Evolutionary conservation across 2,329 filamentous ascomycete genomes (phyloP).

Genomic region (Aspergillus sp.): DNA sequence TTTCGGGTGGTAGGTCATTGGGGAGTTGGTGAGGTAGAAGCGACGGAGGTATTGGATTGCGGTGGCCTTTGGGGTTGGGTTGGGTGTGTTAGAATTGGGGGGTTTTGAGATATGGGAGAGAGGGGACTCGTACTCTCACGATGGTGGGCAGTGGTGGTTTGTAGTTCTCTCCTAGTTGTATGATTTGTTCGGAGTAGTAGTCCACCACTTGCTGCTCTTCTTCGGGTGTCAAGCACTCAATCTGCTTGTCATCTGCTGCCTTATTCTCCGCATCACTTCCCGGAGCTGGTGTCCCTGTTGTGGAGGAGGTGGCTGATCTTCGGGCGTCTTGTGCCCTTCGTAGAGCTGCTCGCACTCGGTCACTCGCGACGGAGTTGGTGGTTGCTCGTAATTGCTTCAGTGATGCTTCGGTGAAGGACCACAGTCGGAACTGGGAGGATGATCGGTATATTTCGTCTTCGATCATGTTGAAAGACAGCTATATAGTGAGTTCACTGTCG

Average conservation of each 20-base stretch:
- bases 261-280: conserved; percentile 37
- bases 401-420: conserved; percentile 81
- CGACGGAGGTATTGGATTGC: conserved; percentile 87
- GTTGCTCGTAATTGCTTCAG: conserved; percentile 71
- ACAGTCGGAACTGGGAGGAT: conserved; percentile 86
- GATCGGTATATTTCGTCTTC: conserved; percentile 91
- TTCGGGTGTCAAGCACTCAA: conserved; percentile 78
- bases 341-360: conserved; percentile 64
- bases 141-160: conserved; percentile 58
- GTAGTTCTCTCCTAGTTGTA: conserved; percentile 62
- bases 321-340: conserved; percentile 47
- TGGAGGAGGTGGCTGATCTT: conserved; percentile 35
- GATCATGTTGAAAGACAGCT: conserved; percentile 57
- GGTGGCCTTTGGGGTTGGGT: conserved; percentile 58
- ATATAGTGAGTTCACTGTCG: not conserved
- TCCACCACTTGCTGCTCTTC: conserved; percentile 82
- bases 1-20: conserved; percentile 93
- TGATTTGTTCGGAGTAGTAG: conserved; percentile 69
- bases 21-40: conserved; percentile 93
- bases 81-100: not conserved
- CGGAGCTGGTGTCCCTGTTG: conserved; percentile 33
- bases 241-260: conserved; percentile 45
- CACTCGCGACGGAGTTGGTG: conserved; percentile 77
- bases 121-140: conserved; percentile 55
- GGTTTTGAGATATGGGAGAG: not conserved